Evolutionary conservation across 495 filamentous ascomycete genomes (phyloP), one percentile per base, ranked within the genome.

Genomic region (Thermothielavioides terrestris): DNA sequence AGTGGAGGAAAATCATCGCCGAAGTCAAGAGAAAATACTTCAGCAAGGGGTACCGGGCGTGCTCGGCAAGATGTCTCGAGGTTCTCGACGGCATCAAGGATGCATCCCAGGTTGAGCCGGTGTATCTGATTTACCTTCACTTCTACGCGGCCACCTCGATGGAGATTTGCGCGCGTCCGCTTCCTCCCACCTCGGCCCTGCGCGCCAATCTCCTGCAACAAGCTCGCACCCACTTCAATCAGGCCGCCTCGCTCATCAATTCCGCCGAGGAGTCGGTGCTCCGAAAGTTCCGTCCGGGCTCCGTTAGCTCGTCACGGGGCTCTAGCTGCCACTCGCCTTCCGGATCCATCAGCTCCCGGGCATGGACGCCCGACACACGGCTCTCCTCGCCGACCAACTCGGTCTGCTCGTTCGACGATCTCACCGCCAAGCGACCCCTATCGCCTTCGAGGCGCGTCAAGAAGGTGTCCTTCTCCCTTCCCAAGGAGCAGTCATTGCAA

Each of bases 91-190:
- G 55, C 52, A 55, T 74, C 49, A 71, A 65, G 50, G 66, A 72
- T 40, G 42, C 52, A 39, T 56, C 64, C 7, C 53, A 66, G 10
- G 56, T 71, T 30, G 72, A 76, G 42, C 73, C 76, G 12, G 45
- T 74, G 12, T 71, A 75, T 56, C 62, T 70, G 6, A 75, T 78
- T 38, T 77, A 78, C 49, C 58, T 79, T 5, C 71, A 71, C 46
- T 79, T 78, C 56, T 77, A 75, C 42, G 74, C 74, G 7, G 76
- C 76, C 2, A 69, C 69, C 14, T 75, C 73, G 3, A 63, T 76
- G 38, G 76, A 79, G 54, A 66, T 72, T 32, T 75, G 69, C 38
- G 74, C 75, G n/a, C 67, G 68, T 18, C 63, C 72, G 14, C 63
- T 77, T 8, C 70, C 71, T 2, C 57, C 61, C 10, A 66, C 61